Evolutionary conservation across 805 yeast genomes (phyloP), one percentile per base, ranked within the genome.

Genomic region (Myxozyma neotropica): DNA sequence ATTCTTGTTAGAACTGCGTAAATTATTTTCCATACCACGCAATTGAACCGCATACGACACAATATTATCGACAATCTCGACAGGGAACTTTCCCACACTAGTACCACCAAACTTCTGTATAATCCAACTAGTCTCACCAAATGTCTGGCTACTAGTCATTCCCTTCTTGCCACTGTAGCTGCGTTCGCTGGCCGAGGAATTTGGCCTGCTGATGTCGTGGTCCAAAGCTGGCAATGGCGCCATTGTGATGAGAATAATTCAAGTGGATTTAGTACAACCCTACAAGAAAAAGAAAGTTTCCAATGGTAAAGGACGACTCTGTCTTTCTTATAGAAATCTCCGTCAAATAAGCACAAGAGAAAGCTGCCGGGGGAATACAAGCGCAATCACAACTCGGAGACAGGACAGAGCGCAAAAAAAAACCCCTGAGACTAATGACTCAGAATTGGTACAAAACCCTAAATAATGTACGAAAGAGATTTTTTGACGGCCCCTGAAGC

Each of bases 71-170:
- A 90, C 91, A 56, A 94, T 94, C 65, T 86, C 82, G 53, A 81
- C 84, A 8, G 97, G 89, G 73, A 94, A 92, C 73, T 94, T 94
- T 23, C 99, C 99, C 33, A 94, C 97, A 48, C 94, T 86, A 15
- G 99, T 94, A 55, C 99, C 99, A 50, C 99, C 99, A 70, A 89
- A 94, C 74, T 94, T 94, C 74, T 94, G 99, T 5, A 94, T 88
- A 2, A 88, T 73, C 92, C 93, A 87, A 17, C 50, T 74, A 39
- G 42, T 38, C 29, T 31, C 44, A 24, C 35, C 48, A 31, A 60
- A 42, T 5, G 40, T 38, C 48, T 47, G 58, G 52, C 60, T 55
- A 48, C 61, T 53, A 7, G 52, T 45, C 61, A 61, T 15, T 15
- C 49, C 53, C 19, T 42, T 59, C 8, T 29, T 44, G 36, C n/a